phyloP scores from a whole-genome alignment of 495 filamentous ascomycete genomes.

The Daldinia concentrica region DNA sequence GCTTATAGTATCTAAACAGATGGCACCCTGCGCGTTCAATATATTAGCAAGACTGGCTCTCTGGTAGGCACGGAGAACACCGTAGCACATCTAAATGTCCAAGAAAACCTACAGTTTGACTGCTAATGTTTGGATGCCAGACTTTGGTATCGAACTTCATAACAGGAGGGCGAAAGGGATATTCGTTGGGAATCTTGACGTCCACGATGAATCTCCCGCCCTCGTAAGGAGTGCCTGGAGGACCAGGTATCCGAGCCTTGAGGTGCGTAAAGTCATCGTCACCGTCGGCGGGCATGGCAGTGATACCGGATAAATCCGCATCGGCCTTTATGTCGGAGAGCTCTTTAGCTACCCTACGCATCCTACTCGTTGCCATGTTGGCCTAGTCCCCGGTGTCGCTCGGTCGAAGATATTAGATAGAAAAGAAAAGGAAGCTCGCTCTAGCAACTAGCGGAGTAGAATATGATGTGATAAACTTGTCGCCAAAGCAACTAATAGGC shows the following conservation, averaged over 20 bases:
- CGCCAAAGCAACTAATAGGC: background rate
- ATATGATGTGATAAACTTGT: background rate
- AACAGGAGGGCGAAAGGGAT: constrained; percentile 89
- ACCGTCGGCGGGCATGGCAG: constrained; percentile 68
- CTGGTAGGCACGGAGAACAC: background rate
- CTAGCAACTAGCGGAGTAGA: background rate
- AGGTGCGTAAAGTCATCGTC: constrained; percentile 84
- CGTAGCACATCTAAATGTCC: background rate
- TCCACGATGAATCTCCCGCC: constrained; percentile 85
- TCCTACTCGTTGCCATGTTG: constrained; percentile 78
- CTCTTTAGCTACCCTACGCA: constrained; percentile 90
- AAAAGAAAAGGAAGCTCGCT: background rate
- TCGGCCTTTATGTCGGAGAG: constrained; percentile 86
- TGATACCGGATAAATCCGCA: constrained; percentile 72
- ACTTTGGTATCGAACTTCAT: constrained; percentile 97
- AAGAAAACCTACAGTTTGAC: constrained; percentile 79
- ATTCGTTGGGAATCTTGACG: constrained; percentile 86
- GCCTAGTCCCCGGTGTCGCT: background rate
- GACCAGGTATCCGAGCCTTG: constrained; percentile 83
- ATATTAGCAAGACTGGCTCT: background rate
- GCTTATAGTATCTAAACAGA: constrained; percentile 94
- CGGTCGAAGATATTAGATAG: background rate
- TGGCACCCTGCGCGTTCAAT: constrained; percentile 76
- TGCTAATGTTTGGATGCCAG: constrained; percentile 98
- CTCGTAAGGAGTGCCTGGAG: constrained; percentile 93